phyloP scores from a whole-genome alignment of 1,284 basidiomycete species.

The Moesziomyces antarcticus region DNA sequence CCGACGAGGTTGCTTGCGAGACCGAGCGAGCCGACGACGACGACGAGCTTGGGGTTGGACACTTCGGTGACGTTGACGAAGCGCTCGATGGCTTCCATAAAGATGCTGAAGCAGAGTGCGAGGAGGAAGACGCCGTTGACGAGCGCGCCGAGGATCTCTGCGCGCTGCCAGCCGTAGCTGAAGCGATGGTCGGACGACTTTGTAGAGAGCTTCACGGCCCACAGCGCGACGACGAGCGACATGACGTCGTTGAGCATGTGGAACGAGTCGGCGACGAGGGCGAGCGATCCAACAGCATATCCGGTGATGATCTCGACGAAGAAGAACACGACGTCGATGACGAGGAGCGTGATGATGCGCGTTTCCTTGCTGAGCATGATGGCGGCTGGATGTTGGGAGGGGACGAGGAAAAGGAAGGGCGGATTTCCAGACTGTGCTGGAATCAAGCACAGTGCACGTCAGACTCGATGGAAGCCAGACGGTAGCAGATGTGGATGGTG shows the following conservation, averaged over 20 bases:
- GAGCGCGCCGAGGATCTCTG: constrained; percentile 86
- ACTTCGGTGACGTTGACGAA: constrained; percentile 84
- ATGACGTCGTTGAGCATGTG: constrained; percentile 89
- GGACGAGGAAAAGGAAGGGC: neutral
- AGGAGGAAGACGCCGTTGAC: constrained; percentile 96
- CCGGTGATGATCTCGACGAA: constrained; percentile 87
- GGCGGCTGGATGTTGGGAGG: neutral
- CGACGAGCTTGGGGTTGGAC: constrained; percentile 83
- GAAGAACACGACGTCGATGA: constrained; percentile 90
- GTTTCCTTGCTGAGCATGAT: constrained; percentile 57
- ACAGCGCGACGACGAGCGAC: constrained; percentile 92
- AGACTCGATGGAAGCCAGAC: no score
- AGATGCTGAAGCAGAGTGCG: constrained; percentile 95
- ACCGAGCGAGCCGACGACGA: constrained; percentile 89
- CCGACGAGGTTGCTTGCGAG: constrained; percentile 92
- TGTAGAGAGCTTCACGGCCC: constrained; percentile 80
- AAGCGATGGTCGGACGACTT: constrained; percentile 74
- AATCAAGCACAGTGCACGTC: no score
- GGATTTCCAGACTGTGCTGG: neutral
- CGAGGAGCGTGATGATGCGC: constrained; percentile 75
- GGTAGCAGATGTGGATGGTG: no score
- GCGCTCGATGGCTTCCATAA: constrained; percentile 88
- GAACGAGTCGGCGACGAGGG: constrained; percentile 95
- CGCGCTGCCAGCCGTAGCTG: constrained; percentile 96
- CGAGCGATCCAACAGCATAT: constrained; percentile 92